phyloP scores from a whole-genome alignment of 345 rosid species.

The Camelina laxa region DNA sequence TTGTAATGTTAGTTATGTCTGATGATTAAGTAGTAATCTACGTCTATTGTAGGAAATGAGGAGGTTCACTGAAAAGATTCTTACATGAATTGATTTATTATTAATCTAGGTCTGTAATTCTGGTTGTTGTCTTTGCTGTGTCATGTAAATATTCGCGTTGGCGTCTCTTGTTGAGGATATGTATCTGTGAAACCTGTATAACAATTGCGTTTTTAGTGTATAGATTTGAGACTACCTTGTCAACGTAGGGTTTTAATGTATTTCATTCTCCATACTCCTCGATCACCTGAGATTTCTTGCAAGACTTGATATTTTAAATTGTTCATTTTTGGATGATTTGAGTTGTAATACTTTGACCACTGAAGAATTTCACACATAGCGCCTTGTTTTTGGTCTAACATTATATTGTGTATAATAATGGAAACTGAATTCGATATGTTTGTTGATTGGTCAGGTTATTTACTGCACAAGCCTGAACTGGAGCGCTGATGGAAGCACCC shows the following conservation, averaged over 20 bases:
- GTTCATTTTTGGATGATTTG: neutral
- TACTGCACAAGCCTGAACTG: slow-evolving; percentile 94
- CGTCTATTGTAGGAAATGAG: neutral
- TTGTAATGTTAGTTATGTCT: neutral
- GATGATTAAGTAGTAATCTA: neutral
- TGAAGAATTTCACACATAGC: neutral
- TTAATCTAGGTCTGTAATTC: too few species aligned
- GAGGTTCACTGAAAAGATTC: neutral
- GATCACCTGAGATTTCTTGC: neutral
- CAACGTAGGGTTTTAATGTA: neutral
- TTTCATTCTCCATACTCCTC: neutral
- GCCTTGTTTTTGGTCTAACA: neutral
- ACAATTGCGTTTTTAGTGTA: neutral
- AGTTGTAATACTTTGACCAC: neutral
- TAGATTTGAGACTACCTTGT: neutral
- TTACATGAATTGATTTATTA: neutral
- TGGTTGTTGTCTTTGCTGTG: neutral
- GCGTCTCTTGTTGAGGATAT: too few species aligned
- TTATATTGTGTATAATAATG: neutral
- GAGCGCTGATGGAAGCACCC: slow-evolving; percentile 91
- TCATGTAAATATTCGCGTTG: too few species aligned
- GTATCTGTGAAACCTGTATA: neutral
- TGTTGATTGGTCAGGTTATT: slow-evolving; percentile 57
- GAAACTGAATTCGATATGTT: slow-evolving; percentile 3
- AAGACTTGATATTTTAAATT: too few species aligned